Conservation (phyloP, 1,284 basidiomycete genomes). For the Naganishia sp. region DNA sequence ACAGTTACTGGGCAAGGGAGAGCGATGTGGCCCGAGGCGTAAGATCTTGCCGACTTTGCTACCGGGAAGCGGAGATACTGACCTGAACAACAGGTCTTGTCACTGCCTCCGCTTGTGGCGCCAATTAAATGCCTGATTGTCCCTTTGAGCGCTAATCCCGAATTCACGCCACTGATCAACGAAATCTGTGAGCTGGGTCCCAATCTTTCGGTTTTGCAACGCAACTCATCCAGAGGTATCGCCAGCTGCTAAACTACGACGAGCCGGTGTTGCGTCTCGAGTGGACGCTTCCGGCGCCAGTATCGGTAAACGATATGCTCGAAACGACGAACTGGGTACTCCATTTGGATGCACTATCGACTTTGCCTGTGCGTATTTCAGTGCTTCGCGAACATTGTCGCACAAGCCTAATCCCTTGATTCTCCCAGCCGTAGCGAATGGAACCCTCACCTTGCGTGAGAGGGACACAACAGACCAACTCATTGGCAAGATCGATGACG, state of each 20-base stretch:
- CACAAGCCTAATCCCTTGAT: background rate
- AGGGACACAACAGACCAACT: constrained; percentile 91
- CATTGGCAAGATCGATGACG: constrained; percentile 89
- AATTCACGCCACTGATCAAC: constrained; percentile 79
- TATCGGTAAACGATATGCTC: constrained; percentile 94
- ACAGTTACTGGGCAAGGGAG: constrained; percentile 93
- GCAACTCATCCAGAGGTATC: constrained; percentile 23
- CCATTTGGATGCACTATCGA: constrained; percentile 95
- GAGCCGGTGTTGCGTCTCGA: constrained; percentile 82
- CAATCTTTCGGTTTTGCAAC: constrained; percentile 26
- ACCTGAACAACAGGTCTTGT: constrained; percentile 67
- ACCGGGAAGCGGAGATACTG: background rate
- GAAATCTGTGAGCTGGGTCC: constrained; percentile 76
- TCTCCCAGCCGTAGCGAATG: constrained; percentile 71
- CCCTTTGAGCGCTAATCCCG: constrained; percentile 84
- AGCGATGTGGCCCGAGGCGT: constrained; percentile 85
- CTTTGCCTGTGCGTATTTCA: constrained; percentile 79
- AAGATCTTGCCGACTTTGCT: constrained; percentile 52
- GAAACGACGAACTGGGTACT: constrained; percentile 98
- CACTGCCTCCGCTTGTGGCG: constrained; percentile 84
- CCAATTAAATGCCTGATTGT: constrained; percentile 97
- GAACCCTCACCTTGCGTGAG: constrained; percentile 88
- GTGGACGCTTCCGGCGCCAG: constrained; percentile 94
- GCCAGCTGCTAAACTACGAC: constrained; percentile 79
- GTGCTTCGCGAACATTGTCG: constrained; percentile 10